Conservation (phyloP, 1,139 yeast genomes). For the Zygosaccharomyces sapae region DNA sequence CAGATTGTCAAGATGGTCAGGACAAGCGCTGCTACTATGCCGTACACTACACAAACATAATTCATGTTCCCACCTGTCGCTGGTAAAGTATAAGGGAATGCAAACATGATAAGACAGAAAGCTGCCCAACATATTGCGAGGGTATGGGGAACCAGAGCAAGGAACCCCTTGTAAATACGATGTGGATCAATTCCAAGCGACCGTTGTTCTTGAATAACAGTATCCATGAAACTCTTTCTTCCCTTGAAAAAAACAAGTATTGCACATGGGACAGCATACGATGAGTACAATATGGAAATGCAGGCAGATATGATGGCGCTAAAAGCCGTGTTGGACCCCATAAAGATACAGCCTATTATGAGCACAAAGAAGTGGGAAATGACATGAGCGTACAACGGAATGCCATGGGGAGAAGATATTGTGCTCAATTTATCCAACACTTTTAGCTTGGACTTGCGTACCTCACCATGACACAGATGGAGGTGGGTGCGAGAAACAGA, state of each 20-base stretch:
- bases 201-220: conserved; percentile 4
- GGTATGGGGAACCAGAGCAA: conserved; percentile 45
- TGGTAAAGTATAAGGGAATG: conserved; percentile 47
- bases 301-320: conserved; percentile 40
- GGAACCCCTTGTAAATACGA: conserved; percentile 32
- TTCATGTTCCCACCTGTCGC: conserved; percentile 45
- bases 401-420: conserved; percentile 20
- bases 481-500: conserved; percentile 46
- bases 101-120: conserved; percentile 43
- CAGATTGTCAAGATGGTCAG: neutral
- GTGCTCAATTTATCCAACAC: conserved; percentile 13
- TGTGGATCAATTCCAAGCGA: conserved; percentile 39
- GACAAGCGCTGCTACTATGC: conserved; percentile 29
- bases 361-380: conserved; percentile 35
- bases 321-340: conserved; percentile 40
- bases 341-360: conserved; percentile 38
- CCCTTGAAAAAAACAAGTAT: conserved; percentile 38
- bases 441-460: conserved; percentile 3
- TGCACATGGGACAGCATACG: conserved; percentile 38
- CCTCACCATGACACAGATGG: neutral
- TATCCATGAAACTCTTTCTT: conserved; percentile 42
- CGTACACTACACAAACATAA: conserved; percentile 44
- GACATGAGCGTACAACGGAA: conserved; percentile 38
- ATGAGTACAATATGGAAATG: conserved; percentile 36
- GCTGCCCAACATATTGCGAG: conserved; percentile 41